phyloP scores from a whole-genome alignment of 345 rosid genomes.

The Hypericum androsaemum region DNA sequence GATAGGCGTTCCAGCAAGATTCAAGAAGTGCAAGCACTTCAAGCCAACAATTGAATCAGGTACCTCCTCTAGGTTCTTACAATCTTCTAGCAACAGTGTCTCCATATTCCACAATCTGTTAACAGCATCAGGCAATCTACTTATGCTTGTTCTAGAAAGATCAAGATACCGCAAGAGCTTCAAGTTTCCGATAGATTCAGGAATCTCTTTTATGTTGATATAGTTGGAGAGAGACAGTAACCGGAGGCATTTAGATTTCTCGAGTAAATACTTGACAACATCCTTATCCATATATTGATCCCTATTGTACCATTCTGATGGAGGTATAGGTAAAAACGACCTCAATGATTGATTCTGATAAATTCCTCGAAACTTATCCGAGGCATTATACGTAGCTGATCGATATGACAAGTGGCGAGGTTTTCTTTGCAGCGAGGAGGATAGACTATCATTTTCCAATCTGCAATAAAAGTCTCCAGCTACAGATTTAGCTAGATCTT shows the following conservation, averaged over 20 bases:
- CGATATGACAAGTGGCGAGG: neutral
- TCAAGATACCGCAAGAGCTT: too few relatives aligned
- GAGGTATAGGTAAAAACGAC: neutral
- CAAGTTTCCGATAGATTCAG: too few relatives aligned
- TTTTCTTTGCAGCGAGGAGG: neutral
- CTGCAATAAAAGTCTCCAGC: slow-evolving; percentile 10
- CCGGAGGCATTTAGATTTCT: neutral
- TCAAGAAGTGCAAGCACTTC: too few relatives aligned
- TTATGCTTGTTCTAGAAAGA: neutral
- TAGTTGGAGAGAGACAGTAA: too few relatives aligned
- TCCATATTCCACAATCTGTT: neutral
- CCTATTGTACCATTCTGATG: neutral
- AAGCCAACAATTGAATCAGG: too few relatives aligned
- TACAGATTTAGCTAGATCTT: slow-evolving; percentile 12
- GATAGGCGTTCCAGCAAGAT: too few relatives aligned
- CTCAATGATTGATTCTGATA: neutral
- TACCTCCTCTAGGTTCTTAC: too few relatives aligned
- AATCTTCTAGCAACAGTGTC: neutral
- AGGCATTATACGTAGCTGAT: slow-evolving; percentile 5
- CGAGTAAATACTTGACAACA: neutral
- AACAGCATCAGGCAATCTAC: neutral
- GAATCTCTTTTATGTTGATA: too few relatives aligned
- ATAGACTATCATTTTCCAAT: slow-evolving; percentile 9
- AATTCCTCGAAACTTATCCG: slow-evolving; percentile 1
- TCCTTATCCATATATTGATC: neutral